phyloP scores from a whole-genome alignment of 169 alveolate species.

The Plasmodium vivax region DNA sequence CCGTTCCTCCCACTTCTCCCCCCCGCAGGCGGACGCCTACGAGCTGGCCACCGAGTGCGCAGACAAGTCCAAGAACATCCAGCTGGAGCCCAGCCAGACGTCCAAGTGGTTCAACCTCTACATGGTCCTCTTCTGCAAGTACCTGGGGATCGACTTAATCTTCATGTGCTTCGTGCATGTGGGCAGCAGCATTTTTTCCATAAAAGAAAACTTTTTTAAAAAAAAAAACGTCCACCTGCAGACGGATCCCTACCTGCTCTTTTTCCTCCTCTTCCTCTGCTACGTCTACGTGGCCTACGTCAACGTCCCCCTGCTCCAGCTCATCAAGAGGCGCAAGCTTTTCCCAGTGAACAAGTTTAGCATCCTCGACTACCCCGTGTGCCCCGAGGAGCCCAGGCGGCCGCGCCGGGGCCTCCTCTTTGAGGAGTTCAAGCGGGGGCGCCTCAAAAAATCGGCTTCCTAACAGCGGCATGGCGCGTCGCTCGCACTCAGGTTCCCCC shows the following conservation, averaged over 20 bases:
- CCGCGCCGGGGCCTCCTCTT: neutral
- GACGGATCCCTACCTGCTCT: conserved; percentile 6
- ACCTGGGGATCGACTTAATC: conserved; percentile 39
- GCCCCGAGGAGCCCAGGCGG: neutral
- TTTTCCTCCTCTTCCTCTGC: conserved; percentile 13
- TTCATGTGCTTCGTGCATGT: conserved; percentile 40
- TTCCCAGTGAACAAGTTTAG: neutral
- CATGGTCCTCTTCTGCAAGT: conserved; percentile 20
- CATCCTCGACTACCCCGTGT: conserved; percentile 7
- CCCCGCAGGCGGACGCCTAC: neutral
- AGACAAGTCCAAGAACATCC: conserved; percentile 16
- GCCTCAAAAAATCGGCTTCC: too few species aligned
- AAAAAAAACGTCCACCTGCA: neutral
- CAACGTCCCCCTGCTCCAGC: conserved; percentile 33
- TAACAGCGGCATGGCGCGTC: neutral
- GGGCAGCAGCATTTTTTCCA: conserved; percentile 5
- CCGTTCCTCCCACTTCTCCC: neutral
- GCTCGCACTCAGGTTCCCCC: neutral
- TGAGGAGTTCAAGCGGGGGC: neutral
- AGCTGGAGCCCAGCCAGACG: conserved; percentile 16
- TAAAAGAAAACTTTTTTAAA: conserved; percentile 12
- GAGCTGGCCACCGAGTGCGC: neutral
- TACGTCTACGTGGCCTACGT: conserved; percentile 37
- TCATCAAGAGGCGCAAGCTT: conserved; percentile 3
- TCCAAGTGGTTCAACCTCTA: conserved; percentile 28